These are phyloP conservation scores for Saksenaea vasiformis DNA, from an alignment of 371 early-diverging fungal species.

Conservation along the genomic window DNA sequence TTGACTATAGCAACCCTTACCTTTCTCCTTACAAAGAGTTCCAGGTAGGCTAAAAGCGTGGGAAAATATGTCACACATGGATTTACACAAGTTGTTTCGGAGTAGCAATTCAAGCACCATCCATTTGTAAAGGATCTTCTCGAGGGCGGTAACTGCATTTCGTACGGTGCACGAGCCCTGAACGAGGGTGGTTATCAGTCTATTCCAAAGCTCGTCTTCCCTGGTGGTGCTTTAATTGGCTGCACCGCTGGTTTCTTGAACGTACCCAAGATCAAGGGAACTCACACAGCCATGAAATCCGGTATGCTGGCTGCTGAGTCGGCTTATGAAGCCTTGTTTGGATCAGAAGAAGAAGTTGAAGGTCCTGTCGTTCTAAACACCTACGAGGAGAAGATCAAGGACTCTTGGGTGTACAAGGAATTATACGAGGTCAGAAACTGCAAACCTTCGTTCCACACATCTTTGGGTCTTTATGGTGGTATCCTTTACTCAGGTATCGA, in stretches of 20 bases:
- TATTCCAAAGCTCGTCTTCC: slow-evolving; percentile 92
- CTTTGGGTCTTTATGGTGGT: slow-evolving; percentile 90
- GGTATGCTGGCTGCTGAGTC: slow-evolving; percentile 93
- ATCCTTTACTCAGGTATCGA: slow-evolving; percentile 89
- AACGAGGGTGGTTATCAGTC: slow-evolving; percentile 96
- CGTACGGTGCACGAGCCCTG: slow-evolving; percentile 95
- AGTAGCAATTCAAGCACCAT: slow-evolving; percentile 89
- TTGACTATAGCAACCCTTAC: slow-evolving; percentile 96
- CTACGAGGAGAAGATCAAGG: slow-evolving; percentile 83
- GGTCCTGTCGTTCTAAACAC: slow-evolving; percentile 53
- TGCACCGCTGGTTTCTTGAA: slow-evolving; percentile 97
- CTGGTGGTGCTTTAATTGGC: slow-evolving; percentile 95
- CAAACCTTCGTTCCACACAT: slow-evolving; percentile 91
- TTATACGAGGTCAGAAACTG: slow-evolving; percentile 90
- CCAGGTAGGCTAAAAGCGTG: slow-evolving; percentile 51
- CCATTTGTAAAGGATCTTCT: slow-evolving; percentile 79
- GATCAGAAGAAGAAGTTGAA: slow-evolving; percentile 37
- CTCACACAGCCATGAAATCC: slow-evolving; percentile 98
- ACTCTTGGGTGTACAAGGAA: slow-evolving; percentile 94
- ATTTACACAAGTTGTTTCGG: slow-evolving; percentile 11
- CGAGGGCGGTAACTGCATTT: slow-evolving; percentile 91
- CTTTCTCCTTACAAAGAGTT: slow-evolving; percentile 96
- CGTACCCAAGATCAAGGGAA: slow-evolving; percentile 98
- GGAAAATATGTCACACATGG: slow-evolving; percentile 14
- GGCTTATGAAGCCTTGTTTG: slow-evolving; percentile 68